Base-by-base conservation (phyloP, 176 grass and related monocot genomes). In the Stipa capillata region DNA sequence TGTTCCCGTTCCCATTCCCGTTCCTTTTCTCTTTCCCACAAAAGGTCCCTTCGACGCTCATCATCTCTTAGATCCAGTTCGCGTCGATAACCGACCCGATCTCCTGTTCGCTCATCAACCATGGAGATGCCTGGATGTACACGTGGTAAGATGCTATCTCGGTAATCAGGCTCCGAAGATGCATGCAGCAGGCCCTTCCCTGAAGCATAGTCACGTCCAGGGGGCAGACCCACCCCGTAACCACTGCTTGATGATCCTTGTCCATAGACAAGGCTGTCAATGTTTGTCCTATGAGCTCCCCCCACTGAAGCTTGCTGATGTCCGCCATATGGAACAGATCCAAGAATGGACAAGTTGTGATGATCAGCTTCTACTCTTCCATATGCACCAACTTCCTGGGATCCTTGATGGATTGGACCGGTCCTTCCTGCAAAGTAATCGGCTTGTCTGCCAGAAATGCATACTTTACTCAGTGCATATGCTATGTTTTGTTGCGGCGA, bases 401-500 rank as follows among this genome's bases (percentile, higher is more conserved):
- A 86, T 79, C 77, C 73, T 87, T 90, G 85, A 94, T 91, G 88
- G 65, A 83, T 81, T 72, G 88, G 77, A 74, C 84, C 88, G 27
- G 88, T 83, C 82, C 96, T 85, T 70, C 78, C 88, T 86, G 86
- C 85, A 89, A 89, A 95, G 97, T 96, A 99, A 74, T 99, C 97
- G 76, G 86, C 85, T 91, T 95, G 92, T 95, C 97, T 99, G 92
- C 92, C 93, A 99, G 79, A 99, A 99, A 99, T 91, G 90, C 75
- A 99, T 85, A 89, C 78, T 85, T 79, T 85, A 83, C 87, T 91
- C 84, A 95, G 89, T 95, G 84, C 78, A 85, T 76, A 52, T 50
- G 64, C 79, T 82, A 76, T 87, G 29, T 82, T 63, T 53, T 85
- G 27, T 89, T 81, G 70, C 14, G 68, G 72, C 68, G 43, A 80